Base-by-base conservation (phyloP, 345 rosid species). In the Anastatica hierochuntica region DNA sequence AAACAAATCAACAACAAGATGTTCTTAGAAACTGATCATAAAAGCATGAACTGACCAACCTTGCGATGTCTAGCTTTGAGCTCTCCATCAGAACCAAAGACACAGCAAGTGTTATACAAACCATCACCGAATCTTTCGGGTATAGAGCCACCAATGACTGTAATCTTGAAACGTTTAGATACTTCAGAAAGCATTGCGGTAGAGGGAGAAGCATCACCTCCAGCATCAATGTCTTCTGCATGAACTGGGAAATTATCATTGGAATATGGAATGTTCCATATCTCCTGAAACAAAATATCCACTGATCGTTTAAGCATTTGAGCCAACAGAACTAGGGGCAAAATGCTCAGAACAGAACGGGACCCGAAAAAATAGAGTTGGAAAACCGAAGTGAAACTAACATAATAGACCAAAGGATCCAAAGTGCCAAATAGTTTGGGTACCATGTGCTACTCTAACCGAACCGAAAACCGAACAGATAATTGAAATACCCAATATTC, bases 231-330 rank as follows among this genome's bases (percentile, higher is more conserved):
- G 24, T 85, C 94, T 56, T 88, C 90, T 46, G 95, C 98, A 72
- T 76, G 84, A 43, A 81, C 80, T n/a, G 94, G 88, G 53, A 92
- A 92, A 74, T 90, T 79, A 63, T 85, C 96, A 62, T 88, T 88
- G 0, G 96, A 83, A 61, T 85, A 88, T 0, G 95, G 88, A 73
- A 84, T 72, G 44, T 92, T 92, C 98, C 95, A 88, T 50, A 92
- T 84, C 66, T 92, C 95, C 98, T 90, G 70, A 64, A 16, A 72
- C 46, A 43, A 20, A n/a, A n/a, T n/a, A n/a, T n/a, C n/a, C n/a
- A n/a, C n/a, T n/a, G n/a, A n/a, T n/a, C n/a, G n/a, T n/a, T n/a
- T n/a, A n/a, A n/a, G n/a, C n/a, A n/a, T n/a, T 8, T 5, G 10
- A 27, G 5, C 2, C n/a, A n/a, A n/a, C n/a, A n/a, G n/a, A n/a